A percentile compares a stretch with the other conserved stretches of the same genome.
These are phyloP conservation scores for Nakaseomyces uthaithaninus DNA, from an alignment of 1,139 yeast species.

Conservation along the genomic window DNA sequence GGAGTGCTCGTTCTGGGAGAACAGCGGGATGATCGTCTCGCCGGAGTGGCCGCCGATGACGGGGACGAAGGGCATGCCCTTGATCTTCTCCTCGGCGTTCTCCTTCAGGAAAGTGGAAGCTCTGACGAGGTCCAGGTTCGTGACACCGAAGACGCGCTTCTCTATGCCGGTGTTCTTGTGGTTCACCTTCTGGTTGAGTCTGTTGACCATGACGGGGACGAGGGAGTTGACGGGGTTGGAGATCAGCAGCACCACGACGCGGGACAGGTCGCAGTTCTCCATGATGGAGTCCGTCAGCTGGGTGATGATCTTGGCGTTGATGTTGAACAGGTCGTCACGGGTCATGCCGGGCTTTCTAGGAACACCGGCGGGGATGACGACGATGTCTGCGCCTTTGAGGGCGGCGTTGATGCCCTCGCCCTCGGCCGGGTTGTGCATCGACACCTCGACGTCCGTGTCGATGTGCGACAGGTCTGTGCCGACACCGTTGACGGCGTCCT, in stretches of 20 bases:
- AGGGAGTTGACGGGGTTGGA: conserved; percentile 96
- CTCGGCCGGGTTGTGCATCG: conserved; percentile 51
- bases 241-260: conserved; percentile 55
- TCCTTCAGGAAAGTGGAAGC: conserved; percentile 74
- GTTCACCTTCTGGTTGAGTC: conserved; percentile 25
- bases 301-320: conserved; percentile 84
- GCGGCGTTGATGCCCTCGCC: conserved; percentile 52
- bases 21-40: conserved; percentile 53
- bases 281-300: conserved; percentile 79
- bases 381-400: conserved; percentile 62
- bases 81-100: conserved; percentile 13
- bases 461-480: conserved; percentile 88
- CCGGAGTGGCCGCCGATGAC: conserved; percentile 98
- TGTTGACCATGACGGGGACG: conserved; percentile 87
- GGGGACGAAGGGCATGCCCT: conserved; percentile 50
- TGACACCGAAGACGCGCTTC: conserved; percentile 80
- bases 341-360: conserved; percentile 99
- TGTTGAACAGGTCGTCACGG: conserved; percentile 87
- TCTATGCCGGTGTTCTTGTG: conserved; percentile 56
- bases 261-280: conserved; percentile 30
- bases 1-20: conserved; percentile 37
- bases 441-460: conserved; percentile 68
- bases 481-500: conserved; percentile 64
- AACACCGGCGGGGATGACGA: conserved; percentile 91
- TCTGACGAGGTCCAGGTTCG: conserved; percentile 84